Evolutionary conservation across 2,329 filamentous ascomycete genomes (phyloP).

Genomic region (Aspergillus novoparasiticus): DNA sequence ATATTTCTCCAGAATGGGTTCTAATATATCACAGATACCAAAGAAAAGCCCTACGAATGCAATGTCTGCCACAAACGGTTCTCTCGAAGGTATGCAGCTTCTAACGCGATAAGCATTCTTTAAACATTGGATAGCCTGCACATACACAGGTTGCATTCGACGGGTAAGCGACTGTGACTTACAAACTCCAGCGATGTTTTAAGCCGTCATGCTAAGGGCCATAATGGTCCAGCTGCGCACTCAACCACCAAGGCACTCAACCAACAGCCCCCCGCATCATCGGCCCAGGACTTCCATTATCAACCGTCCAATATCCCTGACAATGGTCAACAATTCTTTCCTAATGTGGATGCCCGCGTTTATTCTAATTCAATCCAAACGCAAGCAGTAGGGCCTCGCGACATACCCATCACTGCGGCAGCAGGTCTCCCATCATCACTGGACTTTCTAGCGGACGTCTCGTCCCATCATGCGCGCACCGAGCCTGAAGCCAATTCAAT

Average conservation of each 20-base stretch:
- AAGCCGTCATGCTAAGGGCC: slow-evolving; percentile 55
- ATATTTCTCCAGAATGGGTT: not conserved
- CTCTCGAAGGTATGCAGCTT: slow-evolving; percentile 50
- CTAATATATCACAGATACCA: slow-evolving; percentile 47
- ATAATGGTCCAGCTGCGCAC: slow-evolving; percentile 35
- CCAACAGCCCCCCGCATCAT: slow-evolving; percentile 32
- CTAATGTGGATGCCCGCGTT: slow-evolving; percentile 16
- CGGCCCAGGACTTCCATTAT: slow-evolving; percentile 29
- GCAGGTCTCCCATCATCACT: slow-evolving; percentile 39
- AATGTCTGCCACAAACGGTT: slow-evolving; percentile 58
- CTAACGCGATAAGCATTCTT: slow-evolving; percentile 1
- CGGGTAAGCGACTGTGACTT: slow-evolving; percentile 14
- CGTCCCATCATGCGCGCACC: slow-evolving; percentile 35
- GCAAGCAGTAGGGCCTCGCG: slow-evolving; percentile 22
- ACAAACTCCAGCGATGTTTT: slow-evolving; percentile 47
- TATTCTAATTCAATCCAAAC: slow-evolving; percentile 19
- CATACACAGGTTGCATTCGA: not conserved
- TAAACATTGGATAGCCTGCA: not conserved
- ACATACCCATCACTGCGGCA: slow-evolving; percentile 31
- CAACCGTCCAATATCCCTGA: slow-evolving; percentile 25
- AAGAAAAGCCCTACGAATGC: slow-evolving; percentile 58
- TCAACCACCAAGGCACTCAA: slow-evolving; percentile 27
- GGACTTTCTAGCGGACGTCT: slow-evolving; percentile 43
- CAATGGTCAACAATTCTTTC: slow-evolving; percentile 21
- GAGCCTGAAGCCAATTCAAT: slow-evolving; percentile 31